A percentile compares a stretch with the other conserved stretches of the same genome.
phyloP scores from a whole-genome alignment of 345 rosid genomes.

The Eucalyptus pauciflora region DNA sequence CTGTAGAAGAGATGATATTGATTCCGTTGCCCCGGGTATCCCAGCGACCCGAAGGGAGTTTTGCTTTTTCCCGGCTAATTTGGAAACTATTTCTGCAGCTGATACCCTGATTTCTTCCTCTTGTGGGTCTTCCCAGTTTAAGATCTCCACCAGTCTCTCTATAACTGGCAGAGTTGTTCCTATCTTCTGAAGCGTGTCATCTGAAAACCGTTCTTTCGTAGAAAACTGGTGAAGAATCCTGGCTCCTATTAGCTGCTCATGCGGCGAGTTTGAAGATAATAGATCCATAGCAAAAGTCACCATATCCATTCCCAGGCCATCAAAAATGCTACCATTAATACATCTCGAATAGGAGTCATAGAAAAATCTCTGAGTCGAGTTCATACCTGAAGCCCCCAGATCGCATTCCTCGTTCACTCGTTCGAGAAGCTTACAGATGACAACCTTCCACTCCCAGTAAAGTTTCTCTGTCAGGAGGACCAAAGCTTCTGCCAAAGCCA shows the following conservation, averaged over 20 bases:
- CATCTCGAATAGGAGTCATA: conserved; percentile 77
- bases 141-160: conserved; percentile 67
- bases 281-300: conserved; percentile 75
- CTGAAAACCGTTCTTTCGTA: conserved; percentile 18
- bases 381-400: background rate
- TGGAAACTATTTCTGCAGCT: conserved; percentile 62
- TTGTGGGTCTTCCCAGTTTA: conserved; percentile 70
- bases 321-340: conserved; percentile 68
- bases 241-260: conserved; percentile 70
- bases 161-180: conserved; percentile 48
- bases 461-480: too few relatives aligned
- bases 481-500: too few relatives aligned
- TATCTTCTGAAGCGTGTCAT: conserved; percentile 69
- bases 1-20: conserved; percentile 70
- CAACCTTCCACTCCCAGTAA: too few relatives aligned
- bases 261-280: conserved; percentile 44
- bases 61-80: conserved; percentile 55
- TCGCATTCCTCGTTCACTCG: background rate
- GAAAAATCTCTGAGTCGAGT: conserved; percentile 57
- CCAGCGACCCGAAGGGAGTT: conserved; percentile 64
- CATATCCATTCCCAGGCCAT: conserved; percentile 74
- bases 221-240: conserved; percentile 55
- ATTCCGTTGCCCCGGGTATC: conserved; percentile 73
- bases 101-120: conserved; percentile 68
- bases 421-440: background rate